Conservation (phyloP, 2,329 filamentous ascomycete species). For the Venturia carpophila region DNA sequence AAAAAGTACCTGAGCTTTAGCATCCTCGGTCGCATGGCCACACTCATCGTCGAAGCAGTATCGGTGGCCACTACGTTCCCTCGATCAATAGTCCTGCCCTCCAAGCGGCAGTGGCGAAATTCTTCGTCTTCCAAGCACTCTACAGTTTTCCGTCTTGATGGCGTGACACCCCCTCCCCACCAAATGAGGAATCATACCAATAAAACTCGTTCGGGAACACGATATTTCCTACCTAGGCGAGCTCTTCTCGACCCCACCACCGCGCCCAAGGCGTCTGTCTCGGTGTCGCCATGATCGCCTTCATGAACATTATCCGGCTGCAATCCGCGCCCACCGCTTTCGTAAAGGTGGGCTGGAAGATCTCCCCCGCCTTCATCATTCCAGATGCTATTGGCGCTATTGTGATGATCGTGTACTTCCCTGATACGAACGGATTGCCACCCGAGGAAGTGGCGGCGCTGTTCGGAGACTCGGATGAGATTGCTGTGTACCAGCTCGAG, state of each 20-base stretch:
- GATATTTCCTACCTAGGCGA: slow-evolving; percentile 15
- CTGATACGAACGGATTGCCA: slow-evolving; percentile 11
- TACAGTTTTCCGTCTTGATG: slow-evolving; percentile 16
- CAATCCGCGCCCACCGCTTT: slow-evolving; percentile 23
- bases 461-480: slow-evolving; percentile 21
- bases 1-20: slow-evolving; percentile 22
- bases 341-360: slow-evolving; percentile 24
- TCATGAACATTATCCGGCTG: slow-evolving; percentile 23
- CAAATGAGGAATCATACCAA: neutral
- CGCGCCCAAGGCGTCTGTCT: slow-evolving; percentile 20
- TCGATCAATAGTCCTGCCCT: slow-evolving; percentile 19
- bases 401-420: slow-evolving; percentile 14
- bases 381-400: slow-evolving; percentile 21
- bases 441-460: slow-evolving; percentile 20
- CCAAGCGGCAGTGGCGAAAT: slow-evolving; percentile 17
- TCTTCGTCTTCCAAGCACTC: slow-evolving; percentile 19
- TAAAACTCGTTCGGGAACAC: neutral
- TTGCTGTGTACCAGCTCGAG: slow-evolving; percentile 23
- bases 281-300: slow-evolving; percentile 23
- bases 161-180: neutral
- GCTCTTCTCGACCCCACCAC: slow-evolving; percentile 16
- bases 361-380: slow-evolving; percentile 25
- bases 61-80: slow-evolving; percentile 22
- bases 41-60: slow-evolving; percentile 19
- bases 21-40: slow-evolving; percentile 18